Evolutionary conservation across 345 rosid species (phyloP).

Genomic region (Rhodamnia argentea): DNA sequence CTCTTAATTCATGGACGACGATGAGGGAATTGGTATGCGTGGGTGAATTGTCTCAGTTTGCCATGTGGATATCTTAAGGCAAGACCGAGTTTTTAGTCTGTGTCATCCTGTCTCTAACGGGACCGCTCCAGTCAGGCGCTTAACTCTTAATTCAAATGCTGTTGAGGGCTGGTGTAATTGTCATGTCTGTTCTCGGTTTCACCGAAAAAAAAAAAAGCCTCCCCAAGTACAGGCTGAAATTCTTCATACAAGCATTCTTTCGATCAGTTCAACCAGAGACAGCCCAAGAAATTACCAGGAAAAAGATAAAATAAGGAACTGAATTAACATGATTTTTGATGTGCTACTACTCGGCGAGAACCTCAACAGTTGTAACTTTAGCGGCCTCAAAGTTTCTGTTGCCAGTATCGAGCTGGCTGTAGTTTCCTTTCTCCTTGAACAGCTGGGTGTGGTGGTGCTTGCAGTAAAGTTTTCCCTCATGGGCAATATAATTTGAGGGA

Average conservation of each 20-base stretch:
- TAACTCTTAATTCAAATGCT: neutral
- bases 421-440: conserved; percentile 58
- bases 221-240: neutral
- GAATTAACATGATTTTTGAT: neutral
- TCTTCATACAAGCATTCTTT: neutral
- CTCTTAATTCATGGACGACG: neutral
- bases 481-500: conserved; percentile 57
- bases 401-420: conserved; percentile 46
- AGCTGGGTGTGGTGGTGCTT: conserved; percentile 62
- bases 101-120: neutral
- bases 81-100: neutral
- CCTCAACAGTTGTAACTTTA: conserved; percentile 7
- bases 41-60: neutral
- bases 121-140: neutral
- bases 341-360: conserved; percentile 11
- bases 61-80: neutral
- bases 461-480: conserved; percentile 59
- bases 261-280: neutral
- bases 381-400: conserved; percentile 6
- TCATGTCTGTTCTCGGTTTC: neutral
- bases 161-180: neutral
- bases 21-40: neutral
- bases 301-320: too few species aligned
- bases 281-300: neutral
- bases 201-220: too few species aligned